Percentiles rank a stretch among this genome's conserved stretches.
Conservation (phyloP, 306 rosid genomes). For the Urtica urens region DNA sequence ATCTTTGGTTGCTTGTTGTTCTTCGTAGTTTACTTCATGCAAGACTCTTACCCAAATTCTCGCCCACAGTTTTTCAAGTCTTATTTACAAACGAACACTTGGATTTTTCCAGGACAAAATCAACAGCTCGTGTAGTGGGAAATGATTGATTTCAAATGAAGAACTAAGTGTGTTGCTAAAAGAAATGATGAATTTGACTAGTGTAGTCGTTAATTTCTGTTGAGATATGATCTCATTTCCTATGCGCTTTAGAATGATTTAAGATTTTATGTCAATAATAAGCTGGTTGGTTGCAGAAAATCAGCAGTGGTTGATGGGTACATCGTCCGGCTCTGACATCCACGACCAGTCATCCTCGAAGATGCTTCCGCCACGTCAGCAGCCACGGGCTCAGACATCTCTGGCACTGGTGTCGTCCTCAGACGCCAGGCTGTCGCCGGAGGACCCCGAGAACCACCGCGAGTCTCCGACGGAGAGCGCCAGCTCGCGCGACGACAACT, state of each 20-base stretch:
- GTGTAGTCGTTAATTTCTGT: too few species aligned
- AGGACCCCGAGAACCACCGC: conserved; percentile 67
- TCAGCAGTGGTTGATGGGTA: conserved; percentile 34
- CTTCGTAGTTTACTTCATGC: too few species aligned
- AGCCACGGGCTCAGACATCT: conserved; percentile 68
- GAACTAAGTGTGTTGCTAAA: not conserved
- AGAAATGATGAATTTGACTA: not conserved
- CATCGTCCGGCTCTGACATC: conserved; percentile 52
- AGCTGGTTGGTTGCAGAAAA: conserved; percentile 15
- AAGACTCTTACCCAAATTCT: too few species aligned
- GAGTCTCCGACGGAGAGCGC: conserved; percentile 97
- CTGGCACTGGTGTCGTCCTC: conserved; percentile 67
- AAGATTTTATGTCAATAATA: not conserved
- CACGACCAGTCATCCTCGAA: conserved; percentile 32
- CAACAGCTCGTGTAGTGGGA: too few species aligned
- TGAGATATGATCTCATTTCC: too few species aligned
- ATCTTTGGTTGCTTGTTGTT: too few species aligned
- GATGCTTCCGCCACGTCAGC: conserved; percentile 88
- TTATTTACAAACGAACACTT: too few species aligned
- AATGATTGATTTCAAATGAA: too few species aligned
- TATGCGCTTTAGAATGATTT: not conserved
- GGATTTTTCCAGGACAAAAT: too few species aligned
- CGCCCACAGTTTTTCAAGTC: too few species aligned
- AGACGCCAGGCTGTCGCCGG: conserved; percentile 70
- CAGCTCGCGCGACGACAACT: conserved; percentile 84